Evolutionary conservation across 768 basidiomycete genomes (phyloP), one percentile per base, ranked within the genome.

Genomic region (Pulveroboletus sp.): DNA sequence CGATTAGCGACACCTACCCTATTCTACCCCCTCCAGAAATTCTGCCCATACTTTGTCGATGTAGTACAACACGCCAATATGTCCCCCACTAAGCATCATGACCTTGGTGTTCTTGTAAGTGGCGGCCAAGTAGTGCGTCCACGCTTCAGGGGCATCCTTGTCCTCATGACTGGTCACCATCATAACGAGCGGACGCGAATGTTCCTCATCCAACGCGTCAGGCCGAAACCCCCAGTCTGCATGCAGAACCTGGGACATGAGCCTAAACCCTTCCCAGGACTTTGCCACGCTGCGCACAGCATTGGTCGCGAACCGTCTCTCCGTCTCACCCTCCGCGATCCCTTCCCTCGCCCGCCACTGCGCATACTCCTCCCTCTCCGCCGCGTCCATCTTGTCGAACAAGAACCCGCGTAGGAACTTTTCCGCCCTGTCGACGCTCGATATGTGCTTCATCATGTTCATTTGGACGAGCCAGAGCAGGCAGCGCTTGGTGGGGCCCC

Each of bases 181-280:
- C 45, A 79, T 57, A 20, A 84, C 73, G 3, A 69, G 73, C 26
- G 75, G 73, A 30, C 60, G 63, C 45, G 70, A 65, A 55, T 79
- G 75, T 20, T 69, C 72, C 24, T 72, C 75, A 50, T 80, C 75
- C 43, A 80, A 63, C 5, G 55, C 55, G 31, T 68, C 63, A 4
- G 76, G 75, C 13, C 53, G 55, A 54, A 74, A 79, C 6, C 73
- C 79, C 79, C 81, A 83, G 47, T 76, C 76, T 14, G 74, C 71
- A 39, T 81, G 76, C 43, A 76, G 63, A 24, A 78, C 61, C 26
- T 63, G 55, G 7, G 72, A 47, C 45, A 71, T 55, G 39, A 75
- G 74, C 49, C 73, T 64, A 55, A 80, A 79, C 1, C 81, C 82
- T 36, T 69, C 74, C 79, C 79, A 80, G 40, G 76, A 68, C 27